phyloP scores from a whole-genome alignment of 176 grass and related monocot genomes.

The Juncus inflexus region DNA sequence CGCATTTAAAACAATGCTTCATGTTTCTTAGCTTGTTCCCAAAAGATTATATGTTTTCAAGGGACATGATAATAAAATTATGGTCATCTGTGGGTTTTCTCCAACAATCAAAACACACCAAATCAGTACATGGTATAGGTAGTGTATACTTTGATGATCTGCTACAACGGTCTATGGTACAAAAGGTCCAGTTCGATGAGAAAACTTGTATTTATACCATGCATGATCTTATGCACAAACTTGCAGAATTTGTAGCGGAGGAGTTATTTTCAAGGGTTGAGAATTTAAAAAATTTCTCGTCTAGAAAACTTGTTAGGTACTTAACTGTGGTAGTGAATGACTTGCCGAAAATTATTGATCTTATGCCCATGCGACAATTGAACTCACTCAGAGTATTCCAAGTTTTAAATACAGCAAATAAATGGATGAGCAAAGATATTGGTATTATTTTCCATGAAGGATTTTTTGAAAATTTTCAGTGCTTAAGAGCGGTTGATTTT shows the following conservation, averaged over 20 bases:
- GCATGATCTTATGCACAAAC: constrained; percentile 32
- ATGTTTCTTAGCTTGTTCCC: constrained; percentile 8
- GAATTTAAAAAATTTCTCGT: neutral
- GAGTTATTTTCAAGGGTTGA: neutral
- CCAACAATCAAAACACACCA: neutral
- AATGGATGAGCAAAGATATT: neutral
- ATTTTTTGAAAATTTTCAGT: constrained; percentile 8
- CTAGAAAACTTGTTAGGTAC: neutral
- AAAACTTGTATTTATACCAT: constrained; percentile 6
- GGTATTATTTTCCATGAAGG: neutral
- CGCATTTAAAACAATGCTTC: constrained; percentile 23
- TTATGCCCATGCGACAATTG: neutral
- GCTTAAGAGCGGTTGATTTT: constrained; percentile 13
- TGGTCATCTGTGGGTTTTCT: constrained; percentile 29
- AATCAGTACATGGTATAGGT: neutral
- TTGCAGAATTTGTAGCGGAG: constrained; percentile 9
- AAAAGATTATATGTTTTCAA: constrained; percentile 6
- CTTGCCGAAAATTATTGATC: neutral
- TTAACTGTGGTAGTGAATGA: constrained; percentile 2
- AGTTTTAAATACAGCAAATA: constrained; percentile 11
- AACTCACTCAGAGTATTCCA: constrained; percentile 9
- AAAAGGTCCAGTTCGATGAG: neutral
- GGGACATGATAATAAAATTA: constrained; percentile 7
- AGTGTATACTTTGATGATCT: constrained; percentile 14
- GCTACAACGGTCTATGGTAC: constrained; percentile 21